Evolutionary conservation across 768 basidiomycete genomes (phyloP).

Genomic region (Leccinum barrowsii): DNA sequence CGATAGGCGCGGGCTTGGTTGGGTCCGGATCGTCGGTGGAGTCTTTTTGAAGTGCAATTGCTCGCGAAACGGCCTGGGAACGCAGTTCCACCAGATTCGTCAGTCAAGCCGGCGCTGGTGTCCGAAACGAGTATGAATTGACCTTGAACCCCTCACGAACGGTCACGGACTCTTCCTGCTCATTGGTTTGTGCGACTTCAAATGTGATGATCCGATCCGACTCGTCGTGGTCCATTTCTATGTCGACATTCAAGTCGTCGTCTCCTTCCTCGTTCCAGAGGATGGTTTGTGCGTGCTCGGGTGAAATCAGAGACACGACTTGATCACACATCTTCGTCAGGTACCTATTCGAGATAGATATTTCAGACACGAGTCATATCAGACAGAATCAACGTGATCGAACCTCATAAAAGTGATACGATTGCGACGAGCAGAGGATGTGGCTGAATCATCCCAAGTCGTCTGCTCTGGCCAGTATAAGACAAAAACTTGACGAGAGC

Average conservation of each 20-base stretch:
- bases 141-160: conserved; percentile 46
- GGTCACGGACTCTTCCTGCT: conserved; percentile 50
- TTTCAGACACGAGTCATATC: neutral
- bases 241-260: conserved; percentile 23
- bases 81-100: neutral
- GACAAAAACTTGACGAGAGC: conserved; percentile 37
- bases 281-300: conserved; percentile 42
- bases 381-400: neutral
- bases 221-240: conserved; percentile 36
- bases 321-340: conserved; percentile 60
- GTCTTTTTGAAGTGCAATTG: conserved; percentile 10
- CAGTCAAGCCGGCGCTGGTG: no score
- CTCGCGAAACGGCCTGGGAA: conserved; percentile 10
- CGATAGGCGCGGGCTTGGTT: conserved; percentile 4
- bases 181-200: conserved; percentile 50
- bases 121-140: neutral
- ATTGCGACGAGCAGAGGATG: conserved; percentile 45
- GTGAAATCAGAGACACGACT: conserved; percentile 46
- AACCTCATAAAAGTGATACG: conserved; percentile 63
- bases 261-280: conserved; percentile 40
- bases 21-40: conserved; percentile 5
- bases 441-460: conserved; percentile 53
- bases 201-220: conserved; percentile 50
- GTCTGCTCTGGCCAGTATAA: conserved; percentile 48
- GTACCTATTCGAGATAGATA: conserved; percentile 37